Percentiles rank a stretch among this genome's conserved stretches.
phyloP scores from a whole-genome alignment of 2,329 filamentous ascomycete species.

The Epichloe gansuensis region DNA sequence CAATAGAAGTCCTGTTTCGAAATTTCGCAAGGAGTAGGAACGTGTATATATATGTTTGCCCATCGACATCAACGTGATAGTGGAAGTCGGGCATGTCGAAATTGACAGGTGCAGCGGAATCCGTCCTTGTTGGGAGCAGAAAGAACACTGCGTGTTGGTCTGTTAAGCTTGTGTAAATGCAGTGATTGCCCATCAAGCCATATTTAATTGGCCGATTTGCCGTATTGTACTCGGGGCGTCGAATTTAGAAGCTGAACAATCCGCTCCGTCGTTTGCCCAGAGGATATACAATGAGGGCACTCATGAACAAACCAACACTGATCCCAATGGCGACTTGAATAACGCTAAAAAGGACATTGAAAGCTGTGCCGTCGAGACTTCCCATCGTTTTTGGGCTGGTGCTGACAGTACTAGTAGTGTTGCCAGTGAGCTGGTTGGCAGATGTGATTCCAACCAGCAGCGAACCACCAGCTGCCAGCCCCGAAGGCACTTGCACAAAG shows the following conservation, averaged over 20 bases:
- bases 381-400: slow-evolving; percentile 10
- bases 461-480: slow-evolving; percentile 48
- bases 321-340: slow-evolving; percentile 51
- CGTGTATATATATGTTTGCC: not conserved
- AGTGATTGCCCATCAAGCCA: not conserved
- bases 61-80: not conserved
- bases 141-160: not conserved
- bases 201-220: not conserved
- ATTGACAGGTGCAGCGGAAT: not conserved
- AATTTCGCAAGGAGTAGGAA: not conserved
- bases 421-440: slow-evolving; percentile 41
- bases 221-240: too few relatives aligned
- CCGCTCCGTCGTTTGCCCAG: slow-evolving; percentile 46
- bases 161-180: not conserved
- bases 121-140: not conserved
- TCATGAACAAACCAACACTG: slow-evolving; percentile 47
- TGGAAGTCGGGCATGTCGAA: not conserved
- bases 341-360: slow-evolving; percentile 44
- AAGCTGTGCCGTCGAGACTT: slow-evolving; percentile 32
- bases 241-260: slow-evolving; percentile 37
- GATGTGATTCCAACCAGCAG: slow-evolving; percentile 44
- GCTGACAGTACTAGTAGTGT: slow-evolving; percentile 16
- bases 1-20: not conserved
- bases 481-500: slow-evolving; percentile 56
- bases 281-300: slow-evolving; percentile 42